Conservation (phyloP, 345 rosid species). For the Sisymbrium irio region DNA sequence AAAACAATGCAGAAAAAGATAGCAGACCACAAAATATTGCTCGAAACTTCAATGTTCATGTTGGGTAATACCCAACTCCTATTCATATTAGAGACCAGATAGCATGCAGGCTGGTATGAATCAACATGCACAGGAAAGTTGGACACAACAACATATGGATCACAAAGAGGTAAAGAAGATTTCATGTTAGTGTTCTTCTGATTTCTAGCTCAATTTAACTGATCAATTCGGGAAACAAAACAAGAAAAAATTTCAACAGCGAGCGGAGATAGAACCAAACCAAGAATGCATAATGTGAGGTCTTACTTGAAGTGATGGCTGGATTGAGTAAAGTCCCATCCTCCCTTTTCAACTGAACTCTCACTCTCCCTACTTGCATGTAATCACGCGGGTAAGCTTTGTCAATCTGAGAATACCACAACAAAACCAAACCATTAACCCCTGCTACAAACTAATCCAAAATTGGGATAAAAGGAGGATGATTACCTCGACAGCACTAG, state of each 20-base stretch:
- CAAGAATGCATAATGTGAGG: neutral
- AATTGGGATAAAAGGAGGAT: neutral
- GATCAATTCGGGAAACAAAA: neutral
- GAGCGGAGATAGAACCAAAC: neutral
- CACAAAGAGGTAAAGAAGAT: neutral
- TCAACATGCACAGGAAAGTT: neutral
- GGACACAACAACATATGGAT: neutral
- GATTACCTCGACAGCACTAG: constrained; percentile 66
- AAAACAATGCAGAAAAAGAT: neutral
- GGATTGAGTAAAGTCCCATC: constrained; percentile 81
- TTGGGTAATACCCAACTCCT: neutral
- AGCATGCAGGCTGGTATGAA: neutral
- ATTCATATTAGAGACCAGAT: neutral
- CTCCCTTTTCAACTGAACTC: constrained; percentile 72
- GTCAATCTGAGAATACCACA: constrained; percentile 45
- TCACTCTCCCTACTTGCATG: constrained; percentile 93
- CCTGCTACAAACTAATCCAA: neutral
- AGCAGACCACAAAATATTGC: neutral
- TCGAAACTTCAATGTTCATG: neutral
- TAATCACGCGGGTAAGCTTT: constrained; percentile 94
- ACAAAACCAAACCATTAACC: neutral
- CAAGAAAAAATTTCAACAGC: neutral
- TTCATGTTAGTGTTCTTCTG: neutral
- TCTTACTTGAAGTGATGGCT: constrained; percentile 75
- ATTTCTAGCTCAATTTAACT: neutral